Conservation (phyloP, 805 yeast genomes). For the Cyberlindnera nakhonratchasimensis region DNA sequence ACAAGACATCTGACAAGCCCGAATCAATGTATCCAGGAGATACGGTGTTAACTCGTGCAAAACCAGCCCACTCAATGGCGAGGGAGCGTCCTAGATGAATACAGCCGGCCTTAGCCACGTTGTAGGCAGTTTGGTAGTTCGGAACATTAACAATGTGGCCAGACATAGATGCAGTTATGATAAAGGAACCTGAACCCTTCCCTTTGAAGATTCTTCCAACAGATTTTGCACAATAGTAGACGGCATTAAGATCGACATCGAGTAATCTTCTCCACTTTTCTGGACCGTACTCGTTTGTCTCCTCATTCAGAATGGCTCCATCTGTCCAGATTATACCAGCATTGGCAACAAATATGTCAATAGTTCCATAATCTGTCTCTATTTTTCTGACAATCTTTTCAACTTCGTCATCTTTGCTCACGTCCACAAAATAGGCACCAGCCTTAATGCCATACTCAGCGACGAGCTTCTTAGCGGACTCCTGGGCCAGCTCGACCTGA, state of each 20-base stretch:
- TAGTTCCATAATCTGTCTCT: constrained; percentile 62
- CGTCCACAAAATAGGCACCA: constrained; percentile 45
- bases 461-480: constrained; percentile 53
- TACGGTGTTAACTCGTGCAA: constrained; percentile 79
- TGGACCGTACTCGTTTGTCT: constrained; percentile 21
- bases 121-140: constrained; percentile 81
- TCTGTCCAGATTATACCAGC: constrained; percentile 85
- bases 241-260: constrained; percentile 74
- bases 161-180: constrained; percentile 86
- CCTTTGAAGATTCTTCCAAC: constrained; percentile 69
- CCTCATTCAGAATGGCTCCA: constrained; percentile 50
- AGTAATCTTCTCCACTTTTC: constrained; percentile 70
- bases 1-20: constrained; percentile 52
- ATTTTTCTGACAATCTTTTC: constrained; percentile 33
- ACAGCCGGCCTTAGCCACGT: constrained; percentile 33
- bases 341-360: constrained; percentile 83
- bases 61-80: constrained; percentile 79
- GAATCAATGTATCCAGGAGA: constrained; percentile 87
- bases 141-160: constrained; percentile 87
- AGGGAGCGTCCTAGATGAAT: constrained; percentile 21
- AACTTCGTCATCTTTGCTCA: constrained; percentile 27
- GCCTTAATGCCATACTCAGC: constrained; percentile 56
- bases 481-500: constrained; percentile 41
- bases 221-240: constrained; percentile 73
- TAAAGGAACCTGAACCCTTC: constrained; percentile 73